Base-by-base conservation (phyloP, 495 filamentous ascomycete genomes). In the Lepraria neglecta region DNA sequence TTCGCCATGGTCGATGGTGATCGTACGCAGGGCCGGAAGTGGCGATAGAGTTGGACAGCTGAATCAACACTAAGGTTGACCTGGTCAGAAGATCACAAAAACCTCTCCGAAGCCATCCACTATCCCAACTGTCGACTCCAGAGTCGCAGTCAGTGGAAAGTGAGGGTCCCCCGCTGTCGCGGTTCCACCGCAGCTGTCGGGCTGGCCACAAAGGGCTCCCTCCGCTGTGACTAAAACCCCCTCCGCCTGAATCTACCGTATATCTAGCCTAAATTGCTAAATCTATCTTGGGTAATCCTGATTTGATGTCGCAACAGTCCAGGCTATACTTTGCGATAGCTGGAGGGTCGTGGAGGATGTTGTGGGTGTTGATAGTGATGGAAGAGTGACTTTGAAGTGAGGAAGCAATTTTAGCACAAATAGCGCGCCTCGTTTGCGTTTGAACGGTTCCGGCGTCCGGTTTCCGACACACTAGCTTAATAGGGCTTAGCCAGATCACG, bases 1-100 rank as follows among this genome's bases (percentile, higher is more conserved):
- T 95, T 94, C 80, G 91, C 85, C 94, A 97, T 97, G 70, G 70
- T 91, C 65, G 71, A 70, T 57, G 60, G 19, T 15, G 52, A 46
- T 47, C 54, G 45, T 31, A 21, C 58, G 47, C 12, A 58, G 58
- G 45, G 56, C 47, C 30, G 24, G 53, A 40, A 28, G 42, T 53
- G 59, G 46, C 24, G 61, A 53, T 50, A 30, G 9, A 59, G 24
- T 53, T 58, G 42, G 45, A 24, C 33, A 19, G 17, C 60, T 28
- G 31, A 57, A 53, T 63, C 31, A 38, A 45, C 27, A 33, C 38
- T 17, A 28, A 61, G 27, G n/a, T 38, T 53, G 28, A 53, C 47
- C 58, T 52, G 19, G 35, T 44, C 42, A n/a, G 7, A 52, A 52
- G 12, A 30, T 60, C 58, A 52, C 47, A 60, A 52, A 27, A 52